Conservation (phyloP, 2,329 filamentous ascomycete species). For the Neospermospora avenae region DNA sequence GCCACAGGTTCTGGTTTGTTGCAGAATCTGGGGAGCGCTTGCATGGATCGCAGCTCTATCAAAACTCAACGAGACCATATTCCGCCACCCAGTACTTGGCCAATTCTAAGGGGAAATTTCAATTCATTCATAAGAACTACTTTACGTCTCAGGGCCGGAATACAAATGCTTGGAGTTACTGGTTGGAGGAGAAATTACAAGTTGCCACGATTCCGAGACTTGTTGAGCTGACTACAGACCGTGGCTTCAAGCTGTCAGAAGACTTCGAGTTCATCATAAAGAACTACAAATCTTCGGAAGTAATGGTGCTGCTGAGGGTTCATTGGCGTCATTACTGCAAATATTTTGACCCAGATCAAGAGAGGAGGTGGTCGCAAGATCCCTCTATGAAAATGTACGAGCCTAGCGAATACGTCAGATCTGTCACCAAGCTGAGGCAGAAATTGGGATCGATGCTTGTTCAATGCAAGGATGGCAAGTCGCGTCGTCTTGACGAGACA, state of each 20-base stretch:
- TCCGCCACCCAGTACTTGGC: slow-evolving; percentile 5
- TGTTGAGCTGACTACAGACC: neutral
- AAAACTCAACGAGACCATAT: slow-evolving; percentile 2
- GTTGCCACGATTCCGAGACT: slow-evolving; percentile 12
- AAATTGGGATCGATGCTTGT: slow-evolving; percentile 7
- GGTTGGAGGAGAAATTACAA: slow-evolving; percentile 13
- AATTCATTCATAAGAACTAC: slow-evolving; percentile 10
- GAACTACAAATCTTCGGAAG: slow-evolving; percentile 7
- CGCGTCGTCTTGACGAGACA: slow-evolving; percentile 8
- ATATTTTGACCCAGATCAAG: slow-evolving; percentile 1
- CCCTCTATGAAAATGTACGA: neutral
- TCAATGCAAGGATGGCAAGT: slow-evolving; percentile 1
- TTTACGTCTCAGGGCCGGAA: neutral
- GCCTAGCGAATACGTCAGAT: neutral
- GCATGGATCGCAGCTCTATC: slow-evolving; percentile 8
- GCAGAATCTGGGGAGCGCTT: slow-evolving; percentile 2
- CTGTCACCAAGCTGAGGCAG: neutral
- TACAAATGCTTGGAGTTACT: neutral
- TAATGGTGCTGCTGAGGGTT: slow-evolving; percentile 3
- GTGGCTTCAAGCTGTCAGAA: slow-evolving; percentile 3
- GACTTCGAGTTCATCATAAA: slow-evolving; percentile 11
- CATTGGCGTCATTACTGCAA: slow-evolving; percentile 2
- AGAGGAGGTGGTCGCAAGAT: neutral
- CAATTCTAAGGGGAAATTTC: neutral
- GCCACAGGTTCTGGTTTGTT: slow-evolving; percentile 11